A percentile compares a stretch with the other conserved stretches of the same genome.
Evolutionary conservation across 345 rosid genomes (phyloP).

Genomic region (Turnera subulata): DNA sequence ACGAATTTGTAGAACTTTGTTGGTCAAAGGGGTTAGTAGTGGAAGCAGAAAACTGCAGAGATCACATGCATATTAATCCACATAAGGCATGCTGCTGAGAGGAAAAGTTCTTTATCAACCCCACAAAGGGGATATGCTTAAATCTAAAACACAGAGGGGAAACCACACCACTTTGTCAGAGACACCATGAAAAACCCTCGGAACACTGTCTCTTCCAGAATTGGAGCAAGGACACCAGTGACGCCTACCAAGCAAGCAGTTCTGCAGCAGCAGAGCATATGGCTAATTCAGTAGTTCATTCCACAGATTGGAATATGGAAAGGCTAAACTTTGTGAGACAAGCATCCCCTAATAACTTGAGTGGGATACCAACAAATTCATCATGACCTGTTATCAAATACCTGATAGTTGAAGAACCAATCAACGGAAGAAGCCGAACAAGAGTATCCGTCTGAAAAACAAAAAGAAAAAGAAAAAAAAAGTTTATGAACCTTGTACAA

Average conservation of each 20-base stretch:
- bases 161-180: conserved; percentile 77
- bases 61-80: too few species aligned
- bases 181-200: conserved; percentile 96
- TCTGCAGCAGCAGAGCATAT: conserved; percentile 35
- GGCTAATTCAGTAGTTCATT: conserved; percentile 5
- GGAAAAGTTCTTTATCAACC: conserved; percentile 1
- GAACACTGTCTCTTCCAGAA: conserved; percentile 90
- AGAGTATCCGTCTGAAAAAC: conserved; percentile 77
- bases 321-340: not conserved
- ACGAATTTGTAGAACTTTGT: too few species aligned
- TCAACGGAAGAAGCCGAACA: conserved; percentile 62
- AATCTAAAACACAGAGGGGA: conserved; percentile 1
- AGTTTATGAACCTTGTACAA: conserved; percentile 1
- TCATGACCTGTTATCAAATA: conserved; percentile 16
- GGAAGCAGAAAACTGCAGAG: too few species aligned
- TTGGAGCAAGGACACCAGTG: conserved; percentile 87
- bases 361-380: not conserved
- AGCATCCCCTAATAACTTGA: conserved; percentile 1
- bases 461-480: conserved; percentile 28
- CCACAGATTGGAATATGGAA: not conserved
- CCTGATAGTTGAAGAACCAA: conserved; percentile 70
- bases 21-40: too few species aligned
- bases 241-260: conserved; percentile 84
- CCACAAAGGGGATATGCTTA: conserved; percentile 1
- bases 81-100: too few species aligned